Evolutionary conservation across 2,329 filamentous ascomycete species (phyloP), one percentile per base, ranked within the genome.

Genomic region (Ophiocordyceps camponoti-rufipedis): DNA sequence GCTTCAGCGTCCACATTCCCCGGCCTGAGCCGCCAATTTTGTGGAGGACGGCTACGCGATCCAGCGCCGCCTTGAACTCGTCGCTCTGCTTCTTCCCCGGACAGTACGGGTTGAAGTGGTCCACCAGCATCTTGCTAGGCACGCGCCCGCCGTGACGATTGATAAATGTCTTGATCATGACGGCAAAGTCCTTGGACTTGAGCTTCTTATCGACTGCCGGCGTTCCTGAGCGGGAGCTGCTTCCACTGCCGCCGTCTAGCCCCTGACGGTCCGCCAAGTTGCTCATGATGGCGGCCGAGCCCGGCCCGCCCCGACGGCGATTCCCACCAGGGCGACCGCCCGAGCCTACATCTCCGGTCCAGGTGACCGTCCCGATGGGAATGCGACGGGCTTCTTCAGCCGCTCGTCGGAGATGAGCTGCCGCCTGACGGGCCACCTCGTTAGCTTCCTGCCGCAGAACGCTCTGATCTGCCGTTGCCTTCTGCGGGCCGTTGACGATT

Each of bases 101-200:
- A 57, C 86, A 94, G 55, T 79, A 83, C 13, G 76, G 75, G 60
- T 88, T 85, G 61, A 95, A 96, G 56, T 94, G 86, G 55, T 94
- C 84, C 23, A 94, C 82, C 41, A 95, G 63, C 69, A 86, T 80
- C 64, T 93, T 86, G 40, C 83, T 88, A 5, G 85, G 79, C 6
- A 84, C 85, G 32, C 75, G 73, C 4, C 87, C 87, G 10, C 84
- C 83, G 46, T 93, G 86, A 23, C 76, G 71, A 41, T 72, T 70
- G 51, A 96, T 79, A 53, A 87, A 96, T 40, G 81, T 75, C 38
- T 80, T 78, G 47, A 95, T 93, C 68, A 84, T 69, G 43, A 68
- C 69, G 52, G 77, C 69, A 54, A 85, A 85, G 48, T 85, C 79
- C 48, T 71, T 75, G 0, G 71, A 70, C 45, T 65, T 63, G 32